Percentiles rank a stretch among this genome's conserved stretches.
phyloP scores from a whole-genome alignment of 1,284 basidiomycete genomes.

The Ganoderma meredithae region DNA sequence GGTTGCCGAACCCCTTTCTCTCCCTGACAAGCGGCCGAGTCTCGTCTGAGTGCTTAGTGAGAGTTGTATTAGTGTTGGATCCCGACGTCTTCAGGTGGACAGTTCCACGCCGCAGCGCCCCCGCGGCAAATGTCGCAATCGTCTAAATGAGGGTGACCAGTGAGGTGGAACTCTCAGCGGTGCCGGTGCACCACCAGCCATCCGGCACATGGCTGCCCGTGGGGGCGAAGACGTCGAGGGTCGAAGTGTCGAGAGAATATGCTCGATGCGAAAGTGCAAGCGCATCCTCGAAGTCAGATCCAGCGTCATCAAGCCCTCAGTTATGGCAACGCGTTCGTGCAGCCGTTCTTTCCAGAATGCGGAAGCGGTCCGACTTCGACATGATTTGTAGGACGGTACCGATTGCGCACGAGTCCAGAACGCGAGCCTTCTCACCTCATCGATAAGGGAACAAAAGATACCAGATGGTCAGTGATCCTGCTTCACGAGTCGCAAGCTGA shows the following conservation, averaged over 20 bases:
- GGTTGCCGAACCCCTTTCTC: too few relatives aligned
- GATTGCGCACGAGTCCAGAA: slow-evolving; percentile 3
- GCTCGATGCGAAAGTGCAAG: background rate
- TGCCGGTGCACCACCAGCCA: background rate
- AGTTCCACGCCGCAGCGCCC: background rate
- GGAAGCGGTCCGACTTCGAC: background rate
- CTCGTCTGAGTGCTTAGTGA: background rate
- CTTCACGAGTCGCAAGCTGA: slow-evolving; percentile 4
- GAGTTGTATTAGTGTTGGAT: background rate
- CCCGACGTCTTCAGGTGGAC: background rate
- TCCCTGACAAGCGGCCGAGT: background rate
- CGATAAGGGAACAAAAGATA: slow-evolving; percentile 9
- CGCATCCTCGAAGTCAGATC: background rate
- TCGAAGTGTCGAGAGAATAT: slow-evolving; percentile 6
- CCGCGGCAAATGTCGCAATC: slow-evolving; percentile 1
- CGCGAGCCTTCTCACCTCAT: background rate
- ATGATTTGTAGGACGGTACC: slow-evolving; percentile 6
- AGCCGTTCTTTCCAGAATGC: background rate
- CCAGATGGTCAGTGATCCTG: background rate
- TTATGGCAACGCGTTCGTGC: background rate
- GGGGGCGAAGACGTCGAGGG: slow-evolving; percentile 6
- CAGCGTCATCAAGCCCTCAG: background rate
- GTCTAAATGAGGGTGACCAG: background rate
- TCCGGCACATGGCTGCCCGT: background rate
- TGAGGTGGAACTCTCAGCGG: background rate